Base-by-base conservation (phyloP, 2,329 filamentous ascomycete species). In the Zopfia rhizophila region DNA sequence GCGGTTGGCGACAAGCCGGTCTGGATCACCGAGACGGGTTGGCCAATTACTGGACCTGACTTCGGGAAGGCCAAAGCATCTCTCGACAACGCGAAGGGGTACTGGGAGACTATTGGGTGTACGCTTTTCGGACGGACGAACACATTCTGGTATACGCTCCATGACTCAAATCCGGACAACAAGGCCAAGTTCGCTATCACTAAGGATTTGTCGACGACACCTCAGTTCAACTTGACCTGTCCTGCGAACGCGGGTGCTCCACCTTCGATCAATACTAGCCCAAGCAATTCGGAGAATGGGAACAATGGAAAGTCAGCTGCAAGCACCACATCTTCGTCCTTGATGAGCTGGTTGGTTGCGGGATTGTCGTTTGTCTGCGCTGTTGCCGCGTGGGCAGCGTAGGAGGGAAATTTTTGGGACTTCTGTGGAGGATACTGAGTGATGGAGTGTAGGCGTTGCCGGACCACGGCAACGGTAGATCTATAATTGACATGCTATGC, bases 141-240 rank as follows among this genome's bases (percentile, higher is more conserved):
- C 51, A 60, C 63, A 24, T 72, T 64, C 54, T 72, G 66, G 66
- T 72, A 71, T 53, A 65, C 60, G 5, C 58, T 70, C 4, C 59
- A 59, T 7, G 68, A 71, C 38, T 60, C 63, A 38, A 83, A 83
- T 76, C 78, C 80, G 37, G 80, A 77, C 66, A 83, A 84, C 76
- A 62, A 75, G 64, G 75, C 80, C 72, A 81, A 82, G 75, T 84
- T 84, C 39, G 80, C 75, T 65, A 78, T 84, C 53, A 81, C 78
- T 61, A 69, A 81, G 48, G 69, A 82, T 61, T 74, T 84, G 39
- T 76, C 72, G 51, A 81, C 77, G 57, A 78, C 65, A 18, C 75
- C 81, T 30, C 68, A 71, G 41, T 84, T 79, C 68, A 74, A 84
- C 64, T 75, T 84, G 43, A 77, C 72, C 58, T 84, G 82, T 75